phyloP scores from a whole-genome alignment of 495 filamentous ascomycete genomes.

The Aspergillus hancockii region DNA sequence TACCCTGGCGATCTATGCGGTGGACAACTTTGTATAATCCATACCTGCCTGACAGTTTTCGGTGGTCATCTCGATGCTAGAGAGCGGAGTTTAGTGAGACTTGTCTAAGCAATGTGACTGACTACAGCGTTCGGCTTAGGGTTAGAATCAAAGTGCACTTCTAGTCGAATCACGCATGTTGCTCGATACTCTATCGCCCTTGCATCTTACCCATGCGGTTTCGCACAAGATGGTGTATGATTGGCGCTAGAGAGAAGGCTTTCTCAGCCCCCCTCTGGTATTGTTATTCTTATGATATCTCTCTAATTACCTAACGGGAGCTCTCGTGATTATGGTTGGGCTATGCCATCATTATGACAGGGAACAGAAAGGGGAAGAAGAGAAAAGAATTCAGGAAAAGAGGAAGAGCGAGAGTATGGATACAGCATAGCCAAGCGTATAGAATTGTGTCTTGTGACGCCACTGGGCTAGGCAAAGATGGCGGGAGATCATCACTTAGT shows the following conservation, averaged over 20 bases:
- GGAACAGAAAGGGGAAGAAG: neutral
- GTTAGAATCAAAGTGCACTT: neutral
- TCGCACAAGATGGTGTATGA: slow-evolving; percentile 13
- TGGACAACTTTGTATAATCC: neutral
- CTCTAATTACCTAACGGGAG: too few species aligned
- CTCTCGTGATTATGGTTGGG: neutral
- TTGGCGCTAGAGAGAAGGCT: slow-evolving; percentile 15
- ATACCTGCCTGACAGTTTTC: neutral
- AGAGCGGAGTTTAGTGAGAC: neutral
- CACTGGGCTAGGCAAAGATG: slow-evolving; percentile 6
- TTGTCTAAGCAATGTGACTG: neutral
- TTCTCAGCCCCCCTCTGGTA: neutral
- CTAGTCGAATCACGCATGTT: neutral
- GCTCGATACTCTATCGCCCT: slow-evolving; percentile 12
- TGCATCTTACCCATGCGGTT: slow-evolving; percentile 12
- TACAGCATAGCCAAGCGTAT: neutral
- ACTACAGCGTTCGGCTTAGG: neutral
- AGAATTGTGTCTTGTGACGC: neutral
- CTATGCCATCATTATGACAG: neutral
- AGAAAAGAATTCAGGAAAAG: neutral
- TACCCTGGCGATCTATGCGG: neutral
- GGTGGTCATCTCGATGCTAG: neutral
- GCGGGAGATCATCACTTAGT: slow-evolving; percentile 27
- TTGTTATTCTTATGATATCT: too few species aligned
- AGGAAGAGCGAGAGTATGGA: too few species aligned